Base-by-base conservation (phyloP, 2,329 filamentous ascomycete species). In the Penicillium sp. region DNA sequence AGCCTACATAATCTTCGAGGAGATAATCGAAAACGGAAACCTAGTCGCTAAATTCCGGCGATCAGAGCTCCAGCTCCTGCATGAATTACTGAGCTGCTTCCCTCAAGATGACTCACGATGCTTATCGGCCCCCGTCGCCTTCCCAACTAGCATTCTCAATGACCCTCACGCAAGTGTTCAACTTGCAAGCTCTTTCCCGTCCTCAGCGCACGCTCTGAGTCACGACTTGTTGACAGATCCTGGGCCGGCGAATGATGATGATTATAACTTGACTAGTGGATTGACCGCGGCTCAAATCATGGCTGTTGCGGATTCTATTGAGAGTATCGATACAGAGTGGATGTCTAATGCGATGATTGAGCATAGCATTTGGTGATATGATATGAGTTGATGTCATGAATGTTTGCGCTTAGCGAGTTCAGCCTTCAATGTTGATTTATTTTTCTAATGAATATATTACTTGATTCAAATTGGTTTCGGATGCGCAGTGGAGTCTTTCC, bases 241-340 rank as follows among this genome's bases (percentile, higher is more conserved):
- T 1, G 54, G 50, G n/a, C n/a, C 49, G 22, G 25, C 50, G 12
- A 45, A 63, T 6, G 53, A 55, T n/a, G 57, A 56, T 5, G 60
- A 59, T 1, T 49, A 45, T 35, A 49, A 46, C 15, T 59, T 63
- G 40, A 54, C 48, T 0, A 54, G 52, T 25, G 61, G 59, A 7
- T 62, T 81, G 12, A 79, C 77, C 0, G 74, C 76, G 2, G 76
- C 73, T 2, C 77, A 80, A 49, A 78, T 81, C 37, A 72, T 80
- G 57, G 77, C 77, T 3, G 73, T 81, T 56, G 77, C 78, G 0
- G 76, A 81, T 44, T 79, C 77, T 12, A 80, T 81, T 53, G 79
- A 77, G 59, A 69, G 60, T 22, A 64, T 67, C 47, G 75, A 78
- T 29, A 76, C 76, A 2, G 77, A 80, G 37, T 81, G 78, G 75